These are phyloP conservation scores for Monosporascus sp. DNA, from an alignment of 2,329 filamentous ascomycete genomes.

Conservation along the genomic window DNA sequence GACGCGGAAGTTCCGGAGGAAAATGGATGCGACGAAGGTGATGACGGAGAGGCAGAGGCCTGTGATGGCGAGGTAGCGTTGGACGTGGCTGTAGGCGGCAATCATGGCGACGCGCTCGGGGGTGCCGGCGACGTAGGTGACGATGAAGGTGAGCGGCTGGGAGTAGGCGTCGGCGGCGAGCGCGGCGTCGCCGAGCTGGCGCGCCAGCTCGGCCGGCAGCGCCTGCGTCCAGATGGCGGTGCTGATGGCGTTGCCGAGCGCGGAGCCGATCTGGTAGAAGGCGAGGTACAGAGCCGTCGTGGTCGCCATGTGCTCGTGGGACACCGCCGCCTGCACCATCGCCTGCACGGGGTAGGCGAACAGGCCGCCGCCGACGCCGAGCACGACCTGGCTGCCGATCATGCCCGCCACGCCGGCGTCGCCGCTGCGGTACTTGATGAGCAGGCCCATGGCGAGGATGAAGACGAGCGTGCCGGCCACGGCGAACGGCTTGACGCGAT, in stretches of 20 bases:
- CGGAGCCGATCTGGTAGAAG: slow-evolving; percentile 58
- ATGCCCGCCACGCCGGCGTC: slow-evolving; percentile 46
- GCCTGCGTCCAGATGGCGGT: slow-evolving; percentile 59
- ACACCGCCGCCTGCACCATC: slow-evolving; percentile 36
- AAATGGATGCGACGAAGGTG: background rate
- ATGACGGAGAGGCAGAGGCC: slow-evolving; percentile 42
- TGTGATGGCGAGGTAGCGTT: slow-evolving; percentile 42
- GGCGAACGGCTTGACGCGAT: slow-evolving; percentile 60
- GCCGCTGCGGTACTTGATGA: slow-evolving; percentile 59
- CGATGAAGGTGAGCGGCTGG: slow-evolving; percentile 29
- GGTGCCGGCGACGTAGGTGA: slow-evolving; percentile 35
- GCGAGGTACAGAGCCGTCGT: slow-evolving; percentile 60
- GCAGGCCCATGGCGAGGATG: slow-evolving; percentile 59
- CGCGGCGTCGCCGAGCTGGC: slow-evolving; percentile 31
- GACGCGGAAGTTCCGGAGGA: background rate
- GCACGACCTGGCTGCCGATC: slow-evolving; percentile 56
- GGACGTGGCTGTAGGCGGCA: slow-evolving; percentile 39
- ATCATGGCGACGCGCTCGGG: slow-evolving; percentile 39
- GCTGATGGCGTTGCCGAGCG: slow-evolving; percentile 54
- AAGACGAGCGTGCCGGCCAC: slow-evolving; percentile 55
- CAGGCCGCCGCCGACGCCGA: slow-evolving; percentile 59
- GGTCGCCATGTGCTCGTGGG: slow-evolving; percentile 53
- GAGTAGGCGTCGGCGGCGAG: slow-evolving; percentile 31
- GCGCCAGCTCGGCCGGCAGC: slow-evolving; percentile 40
- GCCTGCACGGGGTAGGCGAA: slow-evolving; percentile 49